A percentile compares a stretch with the other conserved stretches of the same genome.
Conservation (phyloP, 2,329 filamentous ascomycete species). For the Alternaria dauci region DNA sequence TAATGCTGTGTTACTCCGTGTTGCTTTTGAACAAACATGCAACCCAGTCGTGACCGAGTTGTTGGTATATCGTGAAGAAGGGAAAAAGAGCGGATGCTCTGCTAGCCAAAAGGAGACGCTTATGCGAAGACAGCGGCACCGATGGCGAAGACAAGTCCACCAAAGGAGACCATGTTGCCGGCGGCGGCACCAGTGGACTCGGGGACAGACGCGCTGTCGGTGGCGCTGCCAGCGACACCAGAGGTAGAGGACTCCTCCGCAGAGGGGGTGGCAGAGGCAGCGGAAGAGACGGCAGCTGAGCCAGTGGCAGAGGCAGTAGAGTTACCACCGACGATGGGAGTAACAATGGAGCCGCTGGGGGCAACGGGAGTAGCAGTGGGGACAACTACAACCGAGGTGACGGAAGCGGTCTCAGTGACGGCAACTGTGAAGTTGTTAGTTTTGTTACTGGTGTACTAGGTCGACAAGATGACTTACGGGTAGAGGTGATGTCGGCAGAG, state of each 20-base stretch:
- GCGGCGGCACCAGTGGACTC: slow-evolving; percentile 35
- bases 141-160: slow-evolving; percentile 38
- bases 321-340: slow-evolving; percentile 23
- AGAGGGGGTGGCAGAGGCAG: slow-evolving; percentile 4
- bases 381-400: slow-evolving; percentile 10
- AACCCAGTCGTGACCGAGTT: slow-evolving; percentile 12
- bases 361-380: slow-evolving; percentile 22
- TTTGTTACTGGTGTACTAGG: not conserved
- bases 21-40: slow-evolving; percentile 11
- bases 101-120: slow-evolving; percentile 1
- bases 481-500: slow-evolving; percentile 7
- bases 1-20: slow-evolving; percentile 18
- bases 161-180: slow-evolving; percentile 41
- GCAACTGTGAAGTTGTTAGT: slow-evolving; percentile 13
- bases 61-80: slow-evolving; percentile 14
- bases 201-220: slow-evolving; percentile 18
- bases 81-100: slow-evolving; percentile 1
- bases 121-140: slow-evolving; percentile 43
- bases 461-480: slow-evolving; percentile 7
- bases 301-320: slow-evolving; percentile 16
- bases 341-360: slow-evolving; percentile 9
- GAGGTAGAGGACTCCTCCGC: slow-evolving; percentile 13
- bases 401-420: slow-evolving; percentile 4
- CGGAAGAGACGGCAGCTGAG: slow-evolving; percentile 1
- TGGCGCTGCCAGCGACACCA: slow-evolving; percentile 17